Evolutionary conservation across 176 grass and related monocot species (phyloP).

Genomic region (Musa acuminata): DNA sequence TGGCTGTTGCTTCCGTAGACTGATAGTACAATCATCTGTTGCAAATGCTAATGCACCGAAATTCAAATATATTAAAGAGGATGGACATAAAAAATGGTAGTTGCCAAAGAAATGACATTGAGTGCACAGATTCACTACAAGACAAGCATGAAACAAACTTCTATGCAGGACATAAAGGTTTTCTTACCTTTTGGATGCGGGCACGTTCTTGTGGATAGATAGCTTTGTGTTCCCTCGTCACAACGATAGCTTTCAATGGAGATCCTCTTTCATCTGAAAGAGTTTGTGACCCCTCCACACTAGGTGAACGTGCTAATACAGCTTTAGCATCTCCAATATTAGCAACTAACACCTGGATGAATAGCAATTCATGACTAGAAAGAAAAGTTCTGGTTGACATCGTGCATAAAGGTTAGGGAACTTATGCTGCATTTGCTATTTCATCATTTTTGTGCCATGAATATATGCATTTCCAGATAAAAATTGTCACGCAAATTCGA

Average conservation of each 20-base stretch:
- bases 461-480: no score
- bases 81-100: not conserved
- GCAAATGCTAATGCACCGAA: not conserved
- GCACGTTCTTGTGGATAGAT: slow-evolving; percentile 83
- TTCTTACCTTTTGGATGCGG: slow-evolving; percentile 67
- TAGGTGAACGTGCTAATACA: slow-evolving; percentile 73
- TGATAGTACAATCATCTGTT: not conserved
- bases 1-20: not conserved
- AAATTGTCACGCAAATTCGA: no score
- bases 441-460: no score
- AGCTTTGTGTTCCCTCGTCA: slow-evolving; percentile 98
- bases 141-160: not conserved
- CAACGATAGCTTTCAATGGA: slow-evolving; percentile 72
- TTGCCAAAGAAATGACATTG: not conserved
- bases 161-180: not conserved
- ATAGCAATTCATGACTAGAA: not conserved
- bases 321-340: slow-evolving; percentile 96
- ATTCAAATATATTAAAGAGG: no score
- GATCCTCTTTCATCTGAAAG: slow-evolving; percentile 14
- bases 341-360: slow-evolving; percentile 59
- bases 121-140: not conserved
- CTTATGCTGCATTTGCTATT: no score
- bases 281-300: no score
- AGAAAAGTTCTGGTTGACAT: not conserved
- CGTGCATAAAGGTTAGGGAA: no score